A percentile compares a stretch with the other conserved stretches of the same genome.
Conservation (phyloP, 768 basidiomycete species). For the Boletus patriciae region DNA sequence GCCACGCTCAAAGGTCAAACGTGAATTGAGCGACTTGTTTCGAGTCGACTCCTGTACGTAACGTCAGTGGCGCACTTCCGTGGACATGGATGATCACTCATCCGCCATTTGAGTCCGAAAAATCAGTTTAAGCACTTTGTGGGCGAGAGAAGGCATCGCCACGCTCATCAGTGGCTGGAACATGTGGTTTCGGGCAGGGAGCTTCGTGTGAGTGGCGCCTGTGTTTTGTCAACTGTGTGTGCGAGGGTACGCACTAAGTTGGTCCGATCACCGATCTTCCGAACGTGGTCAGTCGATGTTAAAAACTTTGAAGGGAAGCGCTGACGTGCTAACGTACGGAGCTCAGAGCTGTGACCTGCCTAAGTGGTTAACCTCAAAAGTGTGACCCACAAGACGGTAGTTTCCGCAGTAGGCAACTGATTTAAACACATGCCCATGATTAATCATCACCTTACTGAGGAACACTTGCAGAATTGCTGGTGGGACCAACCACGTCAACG, state of each 20-base stretch:
- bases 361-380: not conserved
- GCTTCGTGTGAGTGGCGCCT: conserved; percentile 18
- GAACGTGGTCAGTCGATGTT: conserved; percentile 7
- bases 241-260: not conserved
- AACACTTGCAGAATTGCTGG: not conserved
- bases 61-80: conserved; percentile 20
- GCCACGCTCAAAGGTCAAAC: conserved; percentile 2
- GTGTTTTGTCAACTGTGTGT: conserved; percentile 4
- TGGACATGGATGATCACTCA: conserved; percentile 8
- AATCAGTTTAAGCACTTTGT: conserved; percentile 9
- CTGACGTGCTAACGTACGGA: conserved; percentile 2
- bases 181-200: conserved; percentile 27
- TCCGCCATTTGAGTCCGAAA: not conserved
- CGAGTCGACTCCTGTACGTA: conserved; percentile 17
- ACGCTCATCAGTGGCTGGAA: conserved; percentile 19
- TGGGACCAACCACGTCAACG: conserved; percentile 8
- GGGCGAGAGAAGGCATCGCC: conserved; percentile 8
- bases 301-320: conserved; percentile 9
- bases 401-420: not conserved
- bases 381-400: not conserved
- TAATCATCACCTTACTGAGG: not conserved
- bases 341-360: not conserved
- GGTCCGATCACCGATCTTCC: conserved; percentile 6
- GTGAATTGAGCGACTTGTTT: conserved; percentile 5
- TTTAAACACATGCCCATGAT: not conserved